phyloP scores from a whole-genome alignment of 2,329 filamentous ascomycete species.

The Exserohilum rostratum region DNA sequence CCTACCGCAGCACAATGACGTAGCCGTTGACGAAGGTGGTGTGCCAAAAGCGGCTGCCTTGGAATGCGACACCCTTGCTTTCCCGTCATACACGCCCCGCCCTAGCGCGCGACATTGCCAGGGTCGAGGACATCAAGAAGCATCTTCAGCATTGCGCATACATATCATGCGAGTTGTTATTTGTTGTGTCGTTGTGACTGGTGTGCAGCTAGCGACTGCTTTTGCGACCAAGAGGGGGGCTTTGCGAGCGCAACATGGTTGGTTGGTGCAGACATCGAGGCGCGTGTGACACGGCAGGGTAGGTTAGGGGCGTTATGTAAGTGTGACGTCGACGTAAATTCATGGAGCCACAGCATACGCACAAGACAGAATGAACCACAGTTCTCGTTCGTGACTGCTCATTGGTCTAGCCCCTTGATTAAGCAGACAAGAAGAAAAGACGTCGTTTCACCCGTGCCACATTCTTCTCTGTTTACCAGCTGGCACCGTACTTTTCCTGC shows the following conservation, averaged over 20 bases:
- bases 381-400: not conserved
- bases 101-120: not conserved
- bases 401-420: not conserved
- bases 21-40: constrained; percentile 2
- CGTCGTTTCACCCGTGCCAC: too few species aligned
- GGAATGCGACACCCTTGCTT: not conserved
- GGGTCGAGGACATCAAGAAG: not conserved
- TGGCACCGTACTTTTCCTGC: not conserved
- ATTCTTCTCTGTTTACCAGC: too few species aligned
- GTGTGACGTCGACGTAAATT: constrained; percentile 11
- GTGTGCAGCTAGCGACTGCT: too few species aligned
- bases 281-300: not conserved
- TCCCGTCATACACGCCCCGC: not conserved
- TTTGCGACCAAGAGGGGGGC: too few species aligned
- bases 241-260: not conserved
- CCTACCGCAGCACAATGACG: constrained; percentile 4
- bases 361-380: too few species aligned
- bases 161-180: too few species aligned
- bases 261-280: not conserved
- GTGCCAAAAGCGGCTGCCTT: constrained; percentile 2
- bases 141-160: not conserved
- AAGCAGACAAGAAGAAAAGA: too few species aligned
- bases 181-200: too few species aligned
- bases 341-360: not conserved
- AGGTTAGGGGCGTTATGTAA: not conserved